Evolutionary conservation across 2,329 filamentous ascomycete species (phyloP).

Genomic region (Bretziella fagacearum): DNA sequence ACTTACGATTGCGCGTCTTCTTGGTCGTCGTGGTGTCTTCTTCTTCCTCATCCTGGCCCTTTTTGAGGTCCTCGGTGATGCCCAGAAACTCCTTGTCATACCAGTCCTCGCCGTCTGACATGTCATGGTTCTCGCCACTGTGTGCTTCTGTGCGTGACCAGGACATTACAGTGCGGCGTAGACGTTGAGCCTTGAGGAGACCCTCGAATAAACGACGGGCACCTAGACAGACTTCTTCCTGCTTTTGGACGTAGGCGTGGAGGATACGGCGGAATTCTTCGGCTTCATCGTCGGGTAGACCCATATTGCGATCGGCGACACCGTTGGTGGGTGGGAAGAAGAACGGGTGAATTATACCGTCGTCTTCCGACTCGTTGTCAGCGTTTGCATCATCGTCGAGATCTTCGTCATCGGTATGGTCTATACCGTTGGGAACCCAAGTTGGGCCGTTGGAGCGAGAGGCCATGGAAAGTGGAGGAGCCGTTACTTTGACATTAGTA

Average conservation of each 20-base stretch:
- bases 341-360: constrained; percentile 51
- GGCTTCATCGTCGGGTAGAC: constrained; percentile 55
- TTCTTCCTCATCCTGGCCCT: constrained; percentile 69
- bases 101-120: constrained; percentile 84
- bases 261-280: constrained; percentile 61
- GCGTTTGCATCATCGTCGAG: neutral
- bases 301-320: constrained; percentile 50
- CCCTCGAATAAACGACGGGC: constrained; percentile 51
- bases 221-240: constrained; percentile 65
- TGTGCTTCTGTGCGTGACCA: constrained; percentile 70
- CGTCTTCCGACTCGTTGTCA: constrained; percentile 15
- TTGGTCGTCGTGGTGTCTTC: constrained; percentile 49
- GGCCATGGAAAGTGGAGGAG: no score
- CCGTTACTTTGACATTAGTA: no score
- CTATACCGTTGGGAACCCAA: neutral
- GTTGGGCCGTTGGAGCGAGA: no score
- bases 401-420: neutral
- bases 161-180: constrained; percentile 52
- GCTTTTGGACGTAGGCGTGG: constrained; percentile 66
- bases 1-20: constrained; percentile 42
- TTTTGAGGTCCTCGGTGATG: constrained; percentile 56
- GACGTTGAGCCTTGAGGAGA: constrained; percentile 53
- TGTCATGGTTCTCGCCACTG: constrained; percentile 45
- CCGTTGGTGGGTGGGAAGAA: constrained; percentile 49
- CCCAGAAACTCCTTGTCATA: constrained; percentile 71